Evolutionary conservation across 345 rosid species (phyloP), one percentile per base, ranked within the genome.

Genomic region (Erucastrum elatum): DNA sequence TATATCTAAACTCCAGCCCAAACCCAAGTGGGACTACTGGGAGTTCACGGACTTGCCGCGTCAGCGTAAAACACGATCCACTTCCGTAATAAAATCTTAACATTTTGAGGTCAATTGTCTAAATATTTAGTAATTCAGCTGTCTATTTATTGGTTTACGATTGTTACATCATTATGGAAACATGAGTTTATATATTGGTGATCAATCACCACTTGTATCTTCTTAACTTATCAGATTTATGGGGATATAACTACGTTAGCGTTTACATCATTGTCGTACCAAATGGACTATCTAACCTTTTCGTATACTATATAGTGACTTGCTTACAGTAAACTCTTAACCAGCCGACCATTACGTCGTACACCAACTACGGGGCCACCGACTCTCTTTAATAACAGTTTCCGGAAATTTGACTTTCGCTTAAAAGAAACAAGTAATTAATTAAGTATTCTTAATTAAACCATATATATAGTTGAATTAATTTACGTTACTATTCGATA

Each of bases 331-430:
- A 59, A 67, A 72, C 33, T 59, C 64, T 59, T 66, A 60, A 44
- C 68, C 72, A 35, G 67, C 81, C 81, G 55, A 66, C 77, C 53
- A 72, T 53, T 58, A 55, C 81, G 27, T 71, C 81, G 27, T 71
- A 71, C 49, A 35, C 65, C 30, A 67, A 78, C 62, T 66, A 41
- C 27, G 16, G 7, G 11, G 21, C 12, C 82, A 72, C 74, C 82
- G 69, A 60, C 82, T 61, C 61, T 44, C 31, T 46, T 21, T 64
- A 58, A 33, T 64, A 64, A 64, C 60, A 46, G 44, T 41, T 39
- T 6, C 16, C 16, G 15, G 30, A 58, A 8, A 41, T 21, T 72
- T 78, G 64, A 46, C 74, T 72, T 35, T 21, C 6, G 6, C 12
- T 16, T 5, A 64, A 16, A 16, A 35, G 2, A 56, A 31, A 34